A percentile compares a stretch with the other conserved stretches of the same genome.
These are phyloP conservation scores for Stagonosporopsis cucurbitacearum DNA, from an alignment of 2,329 filamentous ascomycete species.

Conservation along the genomic window DNA sequence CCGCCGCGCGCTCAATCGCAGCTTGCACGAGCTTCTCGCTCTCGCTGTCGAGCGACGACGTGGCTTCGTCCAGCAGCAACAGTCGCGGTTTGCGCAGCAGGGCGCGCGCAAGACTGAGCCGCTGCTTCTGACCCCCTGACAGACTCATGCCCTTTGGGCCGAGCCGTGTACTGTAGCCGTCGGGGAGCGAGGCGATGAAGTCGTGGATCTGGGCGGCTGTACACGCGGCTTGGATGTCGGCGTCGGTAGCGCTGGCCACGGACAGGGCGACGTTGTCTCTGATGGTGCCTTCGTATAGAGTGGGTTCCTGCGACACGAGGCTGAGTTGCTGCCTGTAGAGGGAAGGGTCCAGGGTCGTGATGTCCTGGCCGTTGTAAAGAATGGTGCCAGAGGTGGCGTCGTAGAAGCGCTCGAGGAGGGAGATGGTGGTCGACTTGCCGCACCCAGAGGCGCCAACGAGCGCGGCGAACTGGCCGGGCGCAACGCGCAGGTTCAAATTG, in stretches of 20 bases:
- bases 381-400: conserved; percentile 82
- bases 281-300: conserved; percentile 54
- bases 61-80: conserved; percentile 47
- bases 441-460: conserved; percentile 78
- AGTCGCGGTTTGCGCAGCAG: conserved; percentile 42
- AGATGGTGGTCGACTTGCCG: conserved; percentile 92
- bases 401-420: conserved; percentile 91
- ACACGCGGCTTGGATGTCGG: conserved; percentile 43
- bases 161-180: conserved; percentile 44
- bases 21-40: conserved; percentile 45
- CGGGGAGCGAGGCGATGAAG: conserved; percentile 46
- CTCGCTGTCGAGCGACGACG: conserved; percentile 42
- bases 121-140: conserved; percentile 47
- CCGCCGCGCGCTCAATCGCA: conserved; percentile 42
- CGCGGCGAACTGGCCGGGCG: conserved; percentile 71
- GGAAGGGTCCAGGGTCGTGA: conserved; percentile 44
- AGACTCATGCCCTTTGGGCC: conserved; percentile 47
- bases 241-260: conserved; percentile 39
- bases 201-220: conserved; percentile 49
- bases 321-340: conserved; percentile 52
- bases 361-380: conserved; percentile 55
- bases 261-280: conserved; percentile 49
- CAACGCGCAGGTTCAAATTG: conserved; percentile 54
- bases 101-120: conserved; percentile 43
- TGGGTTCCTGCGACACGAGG: conserved; percentile 56